Conservation (phyloP, 352 stramenopile genomes). For the Thraustotheca clavata region DNA sequence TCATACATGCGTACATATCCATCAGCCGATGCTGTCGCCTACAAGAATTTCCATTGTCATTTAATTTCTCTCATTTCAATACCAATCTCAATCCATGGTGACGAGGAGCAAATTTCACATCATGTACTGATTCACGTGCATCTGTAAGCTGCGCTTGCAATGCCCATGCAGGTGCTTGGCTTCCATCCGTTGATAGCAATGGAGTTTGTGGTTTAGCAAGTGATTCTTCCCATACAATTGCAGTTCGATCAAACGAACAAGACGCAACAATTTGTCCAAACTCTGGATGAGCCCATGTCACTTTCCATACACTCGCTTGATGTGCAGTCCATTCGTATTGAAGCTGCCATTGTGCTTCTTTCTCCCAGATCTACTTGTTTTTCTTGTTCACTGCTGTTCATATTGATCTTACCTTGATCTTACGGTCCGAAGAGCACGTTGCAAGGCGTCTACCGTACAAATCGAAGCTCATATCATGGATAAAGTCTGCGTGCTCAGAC, state of each 20-base stretch:
- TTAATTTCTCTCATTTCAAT: constrained; percentile 4
- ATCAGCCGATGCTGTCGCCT: constrained; percentile 91
- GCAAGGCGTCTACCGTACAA: constrained; percentile 88
- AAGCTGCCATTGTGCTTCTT: constrained; percentile 75
- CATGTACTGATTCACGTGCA: constrained; percentile 88
- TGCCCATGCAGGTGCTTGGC: constrained; percentile 32
- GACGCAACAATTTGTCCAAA: constrained; percentile 94
- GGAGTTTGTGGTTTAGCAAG: constrained; percentile 3
- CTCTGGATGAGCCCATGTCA: constrained; percentile 93
- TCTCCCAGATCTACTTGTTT: constrained; percentile 66
- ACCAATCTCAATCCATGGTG: constrained; percentile 89
- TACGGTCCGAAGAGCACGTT: constrained; percentile 87
- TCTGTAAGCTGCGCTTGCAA: constrained; percentile 87
- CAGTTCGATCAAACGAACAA: constrained; percentile 89
- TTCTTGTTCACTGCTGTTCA: no score
- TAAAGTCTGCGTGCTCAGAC: constrained; percentile 84
- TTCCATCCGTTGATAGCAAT: neutral
- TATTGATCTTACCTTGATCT: constrained; percentile 80
- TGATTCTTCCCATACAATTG: constrained; percentile 92
- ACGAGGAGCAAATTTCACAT: constrained; percentile 92
- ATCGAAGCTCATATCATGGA: constrained; percentile 91
- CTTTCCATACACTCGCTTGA: constrained; percentile 88
- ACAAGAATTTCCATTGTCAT: neutral
- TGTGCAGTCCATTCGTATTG: constrained; percentile 86
- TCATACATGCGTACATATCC: constrained; percentile 94